Evolutionary conservation across 2,329 filamentous ascomycete genomes (phyloP), one percentile per base, ranked within the genome.

Genomic region (Penicillium rolfsii): DNA sequence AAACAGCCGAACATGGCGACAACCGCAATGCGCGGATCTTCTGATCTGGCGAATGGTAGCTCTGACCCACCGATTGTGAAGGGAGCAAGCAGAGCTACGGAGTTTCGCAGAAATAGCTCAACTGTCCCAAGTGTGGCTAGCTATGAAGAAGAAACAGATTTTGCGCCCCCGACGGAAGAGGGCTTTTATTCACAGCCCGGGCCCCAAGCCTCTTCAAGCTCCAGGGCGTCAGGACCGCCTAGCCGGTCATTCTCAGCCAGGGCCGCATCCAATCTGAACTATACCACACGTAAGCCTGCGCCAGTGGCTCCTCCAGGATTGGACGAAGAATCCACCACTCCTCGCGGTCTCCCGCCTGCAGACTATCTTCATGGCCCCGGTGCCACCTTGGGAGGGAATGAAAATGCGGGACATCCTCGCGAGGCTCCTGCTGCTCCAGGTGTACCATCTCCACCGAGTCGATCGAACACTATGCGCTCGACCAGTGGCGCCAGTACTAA

Each of bases 381-480:
- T 30, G 26, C 48, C 28, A 22, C 16, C 16, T 49, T 54, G 30
- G 61, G 55, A 54, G 60, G 58, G 56, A 68, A 49, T 54, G 63
- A 67, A 60, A 35, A 70, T 55, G 53, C 67, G 67, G 24, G 46
- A 30, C 36, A 54, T 36, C 24, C 45, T 19, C 30, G 49, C 9
- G 28, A 45, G n/a, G 45, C 41, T 33, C 19, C 62, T 2, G 35
- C 52, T 33, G 55, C 50, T 33, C 52, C 55, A 14, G 58, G 22
- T 45, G 16, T 57, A 5, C 49, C 64, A 14, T 64, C 71, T 5
- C 61, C 68, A 4, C 63, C 71, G 6, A 73, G 64, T 64, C 73
- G 74, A 49, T 76, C 74, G 16, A 74, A 70, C 49, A 74, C 72
- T 6, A 61, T 67, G 19, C 72, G 64, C 35, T 75, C 75, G 36